These are phyloP conservation scores for Agrostemma githago DNA, from an alignment of 148 eudicot genomes.

Conservation along the genomic window DNA sequence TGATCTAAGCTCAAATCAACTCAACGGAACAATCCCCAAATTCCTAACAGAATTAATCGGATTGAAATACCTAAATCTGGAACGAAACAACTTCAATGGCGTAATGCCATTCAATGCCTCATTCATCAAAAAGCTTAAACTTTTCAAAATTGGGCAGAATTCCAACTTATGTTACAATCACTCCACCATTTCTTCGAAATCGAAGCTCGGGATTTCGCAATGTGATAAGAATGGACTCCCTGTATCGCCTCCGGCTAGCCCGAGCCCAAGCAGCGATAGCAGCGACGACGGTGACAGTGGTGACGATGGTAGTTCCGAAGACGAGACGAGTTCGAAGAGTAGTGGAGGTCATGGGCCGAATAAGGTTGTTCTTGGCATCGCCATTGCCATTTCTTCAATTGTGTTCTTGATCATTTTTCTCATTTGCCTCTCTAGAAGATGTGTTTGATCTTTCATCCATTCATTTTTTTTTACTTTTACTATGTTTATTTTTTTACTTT, in stretches of 20 bases:
- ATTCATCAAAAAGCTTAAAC: slow-evolving; percentile 47
- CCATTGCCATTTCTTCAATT: slow-evolving; percentile 81
- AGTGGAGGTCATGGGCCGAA: slow-evolving; percentile 59
- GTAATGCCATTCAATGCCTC: slow-evolving; percentile 75
- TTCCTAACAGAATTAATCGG: slow-evolving; percentile 45
- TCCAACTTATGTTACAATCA: slow-evolving; percentile 70
- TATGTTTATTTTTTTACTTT: too few species aligned
- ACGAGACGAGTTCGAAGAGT: slow-evolving; percentile 28
- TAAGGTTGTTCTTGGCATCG: slow-evolving; percentile 91
- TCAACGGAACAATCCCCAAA: slow-evolving; percentile 59
- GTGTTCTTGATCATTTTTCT: slow-evolving; percentile 74
- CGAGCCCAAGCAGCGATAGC: slow-evolving; percentile 21
- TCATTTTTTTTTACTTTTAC: too few species aligned
- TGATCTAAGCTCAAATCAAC: slow-evolving; percentile 74
- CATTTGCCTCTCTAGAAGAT: slow-evolving; percentile 63
- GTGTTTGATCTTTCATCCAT: slow-evolving; percentile 35
- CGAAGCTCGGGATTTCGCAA: slow-evolving; percentile 76
- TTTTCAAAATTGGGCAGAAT: slow-evolving; percentile 71
- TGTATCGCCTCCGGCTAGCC: slow-evolving; percentile 56
- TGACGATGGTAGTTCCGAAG: slow-evolving; percentile 23
- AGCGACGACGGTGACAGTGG: slow-evolving; percentile 31
- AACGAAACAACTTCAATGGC: slow-evolving; percentile 67
- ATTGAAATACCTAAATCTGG: slow-evolving; percentile 66
- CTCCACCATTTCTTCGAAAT: slow-evolving; percentile 37
- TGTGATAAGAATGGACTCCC: slow-evolving; percentile 89